Percentiles rank a stretch among this genome's conserved stretches.
These are phyloP conservation scores for Rhododendron williamsianum DNA, from an alignment of 148 eudicot species.

Conservation along the genomic window DNA sequence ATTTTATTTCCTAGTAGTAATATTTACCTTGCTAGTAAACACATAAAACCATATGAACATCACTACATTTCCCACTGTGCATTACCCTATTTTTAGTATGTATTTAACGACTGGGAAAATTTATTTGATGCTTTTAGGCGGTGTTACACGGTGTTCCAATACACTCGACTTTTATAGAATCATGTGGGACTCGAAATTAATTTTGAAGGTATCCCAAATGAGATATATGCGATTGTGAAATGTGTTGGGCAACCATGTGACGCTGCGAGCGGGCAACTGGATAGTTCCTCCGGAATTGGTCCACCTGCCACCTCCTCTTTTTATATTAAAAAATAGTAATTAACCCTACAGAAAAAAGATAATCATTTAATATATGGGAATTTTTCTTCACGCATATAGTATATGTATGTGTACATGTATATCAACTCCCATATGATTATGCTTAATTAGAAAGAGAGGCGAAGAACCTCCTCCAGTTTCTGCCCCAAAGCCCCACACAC, in stretches of 20 bases:
- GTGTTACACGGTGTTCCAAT: too few relatives aligned
- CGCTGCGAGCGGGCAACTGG: neutral
- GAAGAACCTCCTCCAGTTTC: conserved; percentile 18
- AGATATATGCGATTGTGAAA: neutral
- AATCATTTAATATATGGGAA: neutral
- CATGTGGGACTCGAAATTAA: neutral
- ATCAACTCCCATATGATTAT: neutral
- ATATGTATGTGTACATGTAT: neutral
- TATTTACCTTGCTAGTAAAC: neutral
- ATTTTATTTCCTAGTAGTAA: neutral
- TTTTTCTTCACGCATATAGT: neutral
- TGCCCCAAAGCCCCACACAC: conserved; percentile 1
- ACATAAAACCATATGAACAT: neutral
- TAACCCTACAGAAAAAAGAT: neutral
- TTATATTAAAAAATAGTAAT: neutral
- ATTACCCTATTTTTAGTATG: too few relatives aligned
- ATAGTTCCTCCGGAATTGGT: neutral
- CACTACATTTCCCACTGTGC: neutral
- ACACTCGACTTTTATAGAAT: neutral
- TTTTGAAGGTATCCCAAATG: neutral
- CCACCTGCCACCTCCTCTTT: neutral
- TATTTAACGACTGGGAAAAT: too few relatives aligned
- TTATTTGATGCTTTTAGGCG: too few relatives aligned
- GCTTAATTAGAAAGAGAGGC: neutral
- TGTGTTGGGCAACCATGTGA: neutral